Percentiles rank a stretch among this genome's conserved stretches.
phyloP scores from a whole-genome alignment of 2,329 filamentous ascomycete genomes.

The Cladobotryum mycophilum region DNA sequence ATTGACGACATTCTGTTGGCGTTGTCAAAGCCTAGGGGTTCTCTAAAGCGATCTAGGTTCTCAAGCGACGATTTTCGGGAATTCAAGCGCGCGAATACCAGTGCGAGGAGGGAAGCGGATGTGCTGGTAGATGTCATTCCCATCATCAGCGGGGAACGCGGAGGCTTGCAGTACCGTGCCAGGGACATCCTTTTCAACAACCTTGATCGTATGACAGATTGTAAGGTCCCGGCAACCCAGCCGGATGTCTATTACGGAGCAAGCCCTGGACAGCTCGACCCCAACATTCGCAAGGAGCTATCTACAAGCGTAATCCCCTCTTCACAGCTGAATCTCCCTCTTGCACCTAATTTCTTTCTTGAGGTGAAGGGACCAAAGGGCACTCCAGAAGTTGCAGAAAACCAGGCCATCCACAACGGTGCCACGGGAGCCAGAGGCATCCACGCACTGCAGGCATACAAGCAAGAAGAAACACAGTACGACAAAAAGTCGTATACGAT shows the following conservation, averaged over 20 bases:
- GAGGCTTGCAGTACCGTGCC: constrained; percentile 18
- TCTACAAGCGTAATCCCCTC: constrained; percentile 27
- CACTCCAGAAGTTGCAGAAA: constrained; percentile 20
- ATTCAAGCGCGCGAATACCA: constrained; percentile 23
- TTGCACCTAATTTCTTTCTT: constrained; percentile 37
- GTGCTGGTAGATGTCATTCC: constrained; percentile 27
- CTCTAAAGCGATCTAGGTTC: constrained; percentile 32
- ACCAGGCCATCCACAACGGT: constrained; percentile 33
- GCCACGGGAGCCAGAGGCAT: constrained; percentile 32
- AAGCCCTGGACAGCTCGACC: constrained; percentile 24
- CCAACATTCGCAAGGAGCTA: constrained; percentile 20
- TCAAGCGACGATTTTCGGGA: constrained; percentile 23
- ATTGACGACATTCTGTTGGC: constrained; percentile 14
- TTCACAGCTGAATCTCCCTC: constrained; percentile 23
- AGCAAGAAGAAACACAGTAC: constrained; percentile 23
- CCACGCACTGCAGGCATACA: constrained; percentile 31
- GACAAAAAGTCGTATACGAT: constrained; percentile 35
- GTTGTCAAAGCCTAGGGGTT: constrained; percentile 15
- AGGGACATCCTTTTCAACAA: constrained; percentile 28
- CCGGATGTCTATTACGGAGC: constrained; percentile 31
- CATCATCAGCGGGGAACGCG: constrained; percentile 22
- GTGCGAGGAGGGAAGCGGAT: constrained; percentile 29
- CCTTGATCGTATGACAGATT: constrained; percentile 30
- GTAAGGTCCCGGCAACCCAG: constrained; percentile 22
- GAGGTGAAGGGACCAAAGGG: constrained; percentile 32